phyloP scores from a whole-genome alignment of 208 protist genomes.

The Leishmania braziliensis region DNA sequence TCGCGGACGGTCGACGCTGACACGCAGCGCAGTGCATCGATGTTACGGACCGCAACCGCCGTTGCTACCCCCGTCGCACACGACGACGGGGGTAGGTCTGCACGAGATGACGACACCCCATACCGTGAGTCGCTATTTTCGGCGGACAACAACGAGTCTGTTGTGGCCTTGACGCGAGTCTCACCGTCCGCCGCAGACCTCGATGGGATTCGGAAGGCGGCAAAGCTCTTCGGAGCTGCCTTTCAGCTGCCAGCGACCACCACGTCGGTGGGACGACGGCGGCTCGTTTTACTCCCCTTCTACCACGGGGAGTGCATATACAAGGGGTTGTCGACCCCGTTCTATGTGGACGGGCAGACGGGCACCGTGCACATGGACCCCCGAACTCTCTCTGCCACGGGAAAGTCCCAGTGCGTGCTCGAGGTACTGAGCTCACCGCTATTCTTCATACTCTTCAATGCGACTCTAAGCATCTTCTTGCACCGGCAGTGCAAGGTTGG shows the following conservation, averaged over 20 bases:
- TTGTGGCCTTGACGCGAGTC: conserved; percentile 7
- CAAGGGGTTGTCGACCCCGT: conserved; percentile 23
- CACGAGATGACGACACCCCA: neutral
- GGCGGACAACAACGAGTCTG: conserved; percentile 4
- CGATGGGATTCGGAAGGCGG: conserved; percentile 15
- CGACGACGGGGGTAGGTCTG: neutral
- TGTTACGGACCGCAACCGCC: neutral
- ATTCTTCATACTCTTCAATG: conserved; percentile 36
- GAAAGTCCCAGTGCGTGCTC: conserved; percentile 6
- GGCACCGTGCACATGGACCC: conserved; percentile 25
- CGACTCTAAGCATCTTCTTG: conserved; percentile 18
- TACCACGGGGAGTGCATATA: conserved; percentile 37
- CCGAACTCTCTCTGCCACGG: neutral
- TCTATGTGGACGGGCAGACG: conserved; percentile 50
- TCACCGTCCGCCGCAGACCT: conserved; percentile 4
- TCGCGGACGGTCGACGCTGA: neutral
- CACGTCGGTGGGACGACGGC: conserved; percentile 6
- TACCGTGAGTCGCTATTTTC: conserved; percentile 30
- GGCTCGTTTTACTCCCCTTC: conserved; percentile 28
- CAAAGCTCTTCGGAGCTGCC: conserved; percentile 27
- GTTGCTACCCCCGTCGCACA: too few relatives aligned
- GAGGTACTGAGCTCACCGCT: conserved; percentile 37
- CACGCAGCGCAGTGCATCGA: neutral
- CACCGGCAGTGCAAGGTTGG: conserved; percentile 14
- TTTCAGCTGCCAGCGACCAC: conserved; percentile 29